phyloP scores from a whole-genome alignment of 768 basidiomycete species.

The Butyriboletus loyo region DNA sequence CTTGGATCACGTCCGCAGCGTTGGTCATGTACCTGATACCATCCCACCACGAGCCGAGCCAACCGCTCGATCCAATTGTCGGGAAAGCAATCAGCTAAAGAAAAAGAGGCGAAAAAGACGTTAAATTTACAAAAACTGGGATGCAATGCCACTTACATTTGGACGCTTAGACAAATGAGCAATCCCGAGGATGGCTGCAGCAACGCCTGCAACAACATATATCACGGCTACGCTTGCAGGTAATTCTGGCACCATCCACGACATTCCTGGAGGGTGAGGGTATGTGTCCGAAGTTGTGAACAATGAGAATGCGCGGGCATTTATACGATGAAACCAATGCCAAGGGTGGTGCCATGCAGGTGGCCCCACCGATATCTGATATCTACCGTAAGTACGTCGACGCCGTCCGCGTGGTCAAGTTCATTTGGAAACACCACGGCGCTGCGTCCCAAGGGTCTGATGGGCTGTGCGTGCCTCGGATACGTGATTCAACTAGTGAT shows the following conservation, averaged over 20 bases:
- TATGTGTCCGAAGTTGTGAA: background rate
- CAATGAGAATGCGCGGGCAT: background rate
- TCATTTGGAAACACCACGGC: background rate
- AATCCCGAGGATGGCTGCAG: background rate
- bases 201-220: background rate
- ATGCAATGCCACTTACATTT: background rate
- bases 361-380: no score
- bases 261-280: background rate
- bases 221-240: background rate
- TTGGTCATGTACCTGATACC: conserved; percentile 16
- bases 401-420: no score
- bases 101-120: background rate
- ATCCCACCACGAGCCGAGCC: conserved; percentile 27
- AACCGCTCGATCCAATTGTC: conserved; percentile 21
- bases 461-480: no score
- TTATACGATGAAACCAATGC: background rate
- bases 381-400: no score
- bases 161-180: background rate
- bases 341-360: no score
- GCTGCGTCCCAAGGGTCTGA: no score
- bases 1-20: conserved; percentile 21
- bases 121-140: background rate
- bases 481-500: no score
- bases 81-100: conserved; percentile 27
- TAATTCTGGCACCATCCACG: background rate